A percentile compares a stretch with the other conserved stretches of the same genome.
phyloP scores from a whole-genome alignment of 164 flowering plant genomes.

The Houttuynia cordata region DNA sequence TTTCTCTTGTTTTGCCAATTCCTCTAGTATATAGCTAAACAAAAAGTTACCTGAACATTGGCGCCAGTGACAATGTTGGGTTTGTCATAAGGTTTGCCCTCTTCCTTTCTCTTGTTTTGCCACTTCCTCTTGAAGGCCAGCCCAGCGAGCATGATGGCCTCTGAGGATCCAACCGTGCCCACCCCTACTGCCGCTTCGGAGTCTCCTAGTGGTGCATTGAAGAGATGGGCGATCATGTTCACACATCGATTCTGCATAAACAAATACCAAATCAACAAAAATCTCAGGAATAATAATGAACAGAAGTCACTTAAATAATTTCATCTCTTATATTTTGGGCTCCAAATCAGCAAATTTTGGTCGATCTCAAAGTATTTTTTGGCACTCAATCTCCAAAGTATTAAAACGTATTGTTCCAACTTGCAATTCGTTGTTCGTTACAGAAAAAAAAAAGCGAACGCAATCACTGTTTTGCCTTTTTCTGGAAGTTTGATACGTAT shows the following conservation, averaged over 20 bases:
- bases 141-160: conserved; percentile 39
- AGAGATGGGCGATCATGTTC: conserved; percentile 33
- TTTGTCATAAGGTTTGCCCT: conserved; percentile 25
- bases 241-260: conserved; percentile 27
- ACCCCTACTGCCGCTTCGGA: conserved; percentile 29
- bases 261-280: neutral
- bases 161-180: conserved; percentile 39
- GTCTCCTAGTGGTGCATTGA: conserved; percentile 30
- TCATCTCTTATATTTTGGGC: too few relatives aligned
- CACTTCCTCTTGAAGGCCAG: conserved; percentile 35
- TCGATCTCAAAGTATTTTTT: too few relatives aligned
- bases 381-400: too few relatives aligned
- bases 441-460: too few relatives aligned
- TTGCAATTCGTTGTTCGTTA: too few relatives aligned
- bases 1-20: conserved; percentile 33
- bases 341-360: too few relatives aligned
- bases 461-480: too few relatives aligned
- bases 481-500: too few relatives aligned
- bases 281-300: too few relatives aligned
- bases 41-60: conserved; percentile 21
- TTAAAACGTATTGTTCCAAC: too few relatives aligned
- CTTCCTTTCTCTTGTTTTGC: conserved; percentile 31
- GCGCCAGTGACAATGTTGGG: conserved; percentile 42
- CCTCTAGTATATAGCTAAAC: conserved; percentile 13
- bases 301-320: too few relatives aligned